Conservation (phyloP, 441 rosid genomes). For the Hura crepitans region DNA sequence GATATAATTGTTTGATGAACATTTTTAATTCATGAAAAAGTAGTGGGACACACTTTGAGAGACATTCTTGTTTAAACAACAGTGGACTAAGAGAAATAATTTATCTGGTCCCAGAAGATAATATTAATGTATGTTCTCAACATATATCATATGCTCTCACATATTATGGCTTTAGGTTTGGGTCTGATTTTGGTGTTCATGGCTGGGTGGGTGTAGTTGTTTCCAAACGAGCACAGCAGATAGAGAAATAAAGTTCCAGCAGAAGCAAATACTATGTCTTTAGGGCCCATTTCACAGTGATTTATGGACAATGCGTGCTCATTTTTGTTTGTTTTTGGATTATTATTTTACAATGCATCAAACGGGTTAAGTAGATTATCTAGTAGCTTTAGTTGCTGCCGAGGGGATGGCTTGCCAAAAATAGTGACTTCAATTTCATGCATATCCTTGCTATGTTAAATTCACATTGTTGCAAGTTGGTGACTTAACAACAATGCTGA, state of each 20-base stretch:
- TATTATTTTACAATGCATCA: neutral
- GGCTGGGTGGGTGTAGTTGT: neutral
- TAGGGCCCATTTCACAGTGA: neutral
- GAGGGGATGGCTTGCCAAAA: neutral
- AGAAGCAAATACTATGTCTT: neutral
- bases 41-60: neutral
- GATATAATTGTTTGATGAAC: neutral
- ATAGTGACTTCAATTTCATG: neutral
- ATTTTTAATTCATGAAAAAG: neutral
- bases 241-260: neutral
- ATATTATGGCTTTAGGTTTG: neutral
- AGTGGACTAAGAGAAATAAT: neutral
- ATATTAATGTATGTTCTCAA: too few relatives aligned
- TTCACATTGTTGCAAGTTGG: neutral
- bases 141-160: neutral
- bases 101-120: neutral
- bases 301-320: neutral
- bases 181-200: neutral
- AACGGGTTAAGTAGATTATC: neutral
- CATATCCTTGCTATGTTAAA: neutral
- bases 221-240: neutral
- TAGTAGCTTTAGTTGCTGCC: neutral
- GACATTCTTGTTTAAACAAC: neutral
- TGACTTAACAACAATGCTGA: neutral
- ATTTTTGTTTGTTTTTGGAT: neutral